These are phyloP conservation scores for Pseudogymnoascus verrucosus DNA, from an alignment of 2,329 filamentous ascomycete genomes.

Conservation along the genomic window DNA sequence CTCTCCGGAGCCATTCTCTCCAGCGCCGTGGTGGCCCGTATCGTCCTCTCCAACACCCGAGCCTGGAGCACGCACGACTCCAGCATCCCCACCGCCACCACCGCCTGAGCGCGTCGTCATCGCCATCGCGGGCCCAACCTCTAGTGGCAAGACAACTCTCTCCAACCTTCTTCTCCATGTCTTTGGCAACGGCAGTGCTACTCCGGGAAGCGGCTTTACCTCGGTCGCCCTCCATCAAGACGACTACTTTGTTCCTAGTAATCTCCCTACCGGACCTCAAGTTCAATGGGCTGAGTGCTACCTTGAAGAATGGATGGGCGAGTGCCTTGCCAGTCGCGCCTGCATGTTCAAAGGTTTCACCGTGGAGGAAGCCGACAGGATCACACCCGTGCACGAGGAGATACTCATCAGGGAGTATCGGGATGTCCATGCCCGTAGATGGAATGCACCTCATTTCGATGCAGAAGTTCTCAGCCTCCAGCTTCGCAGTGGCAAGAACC, in stretches of 20 bases:
- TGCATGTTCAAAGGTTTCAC: not conserved
- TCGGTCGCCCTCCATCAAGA: not conserved
- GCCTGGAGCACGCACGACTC: not conserved
- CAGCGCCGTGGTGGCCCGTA: not conserved
- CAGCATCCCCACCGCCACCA: not conserved
- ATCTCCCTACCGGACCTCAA: not conserved
- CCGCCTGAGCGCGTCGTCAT: not conserved
- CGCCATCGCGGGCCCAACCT: not conserved
- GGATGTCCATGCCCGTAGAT: not conserved
- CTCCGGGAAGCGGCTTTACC: not conserved
- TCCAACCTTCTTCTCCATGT: not conserved
- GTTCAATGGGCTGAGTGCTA: not conserved
- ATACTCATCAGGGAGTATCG: not conserved
- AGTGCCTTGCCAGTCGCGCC: not conserved
- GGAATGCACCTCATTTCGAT: not conserved
- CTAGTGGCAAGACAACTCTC: not conserved
- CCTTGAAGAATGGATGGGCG: not conserved
- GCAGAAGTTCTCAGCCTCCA: not conserved
- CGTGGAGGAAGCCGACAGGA: not conserved
- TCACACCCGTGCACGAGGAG: not conserved
- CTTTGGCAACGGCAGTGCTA: not conserved
- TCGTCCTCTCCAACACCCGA: not conserved
- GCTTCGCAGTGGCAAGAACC: not conserved
- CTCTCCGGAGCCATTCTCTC: no score
- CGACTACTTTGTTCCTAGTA: not conserved